Base-by-base conservation (phyloP, 495 filamentous ascomycete genomes). In the Aspergillus egyptiacus region DNA sequence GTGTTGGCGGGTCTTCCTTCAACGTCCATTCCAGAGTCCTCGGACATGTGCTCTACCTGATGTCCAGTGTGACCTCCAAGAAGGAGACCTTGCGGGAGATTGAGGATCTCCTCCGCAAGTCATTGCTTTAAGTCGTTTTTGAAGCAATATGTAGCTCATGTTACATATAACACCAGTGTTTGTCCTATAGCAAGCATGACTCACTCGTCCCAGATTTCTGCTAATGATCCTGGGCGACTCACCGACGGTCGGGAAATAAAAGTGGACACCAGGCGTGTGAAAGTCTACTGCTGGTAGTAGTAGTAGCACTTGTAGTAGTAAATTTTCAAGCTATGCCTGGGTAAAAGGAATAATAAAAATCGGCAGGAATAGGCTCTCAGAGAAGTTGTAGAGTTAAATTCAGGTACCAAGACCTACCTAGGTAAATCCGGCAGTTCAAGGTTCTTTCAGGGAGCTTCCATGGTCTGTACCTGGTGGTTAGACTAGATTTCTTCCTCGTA, bases 41-140 rank as follows among this genome's bases (percentile, higher is more conserved):
- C 24, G 86, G 86, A 0, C 87, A 89, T 65, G 82, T 88, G 14
- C 63, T 89, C 3, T 91, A 91, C 64, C 53, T 89, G 22, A 89
- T 91, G 85, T 77, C 83, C 5, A 80, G 82, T 54, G 74, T 83
- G 58, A 85, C 73, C 1, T 78, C 78, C 1, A 74, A 62, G 17
- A 55, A 65, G 20, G 69, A 75, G 41, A 73, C 74, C 3, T 39
- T 85, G 11, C 53, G 47, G n/a, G 63, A 58, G 42, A 66, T 85
- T 37, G 74, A 82, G 55, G 59, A 20, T 0, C 22, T 73, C 3
- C 53, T 73, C 14, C 65, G 65, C 9, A 53, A 57, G n/a, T 57
- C 61, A 6, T 45, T 69, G 24, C 33, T 66, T 6, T 62, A 54
- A 5, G 3, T 41, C 15, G 13, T 13, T n/a, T n/a, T n/a, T n/a